These are phyloP conservation scores for Pleurostoma richardsiae DNA, from an alignment of 2,329 filamentous ascomycete species.

Conservation along the genomic window DNA sequence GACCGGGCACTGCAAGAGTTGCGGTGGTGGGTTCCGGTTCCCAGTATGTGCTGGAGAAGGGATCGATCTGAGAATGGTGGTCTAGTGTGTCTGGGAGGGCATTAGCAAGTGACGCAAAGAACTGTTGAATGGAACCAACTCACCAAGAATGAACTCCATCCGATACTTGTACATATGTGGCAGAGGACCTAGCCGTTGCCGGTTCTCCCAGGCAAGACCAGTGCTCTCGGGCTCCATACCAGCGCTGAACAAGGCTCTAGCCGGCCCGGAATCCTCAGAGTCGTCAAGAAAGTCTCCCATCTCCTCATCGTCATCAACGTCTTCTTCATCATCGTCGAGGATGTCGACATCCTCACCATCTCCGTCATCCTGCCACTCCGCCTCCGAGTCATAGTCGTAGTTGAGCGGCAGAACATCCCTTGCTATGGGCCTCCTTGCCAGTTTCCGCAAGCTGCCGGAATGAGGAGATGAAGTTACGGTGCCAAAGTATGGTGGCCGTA, in stretches of 20 bases:
- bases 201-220: conserved; percentile 79
- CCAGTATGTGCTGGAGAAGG: conserved; percentile 84
- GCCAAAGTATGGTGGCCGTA: conserved; percentile 66
- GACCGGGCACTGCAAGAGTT: conserved; percentile 1
- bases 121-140: conserved; percentile 21
- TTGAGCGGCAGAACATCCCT: conserved; percentile 56
- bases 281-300: conserved; percentile 90
- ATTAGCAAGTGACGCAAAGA: conserved; percentile 11
- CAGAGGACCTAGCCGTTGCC: conserved; percentile 36
- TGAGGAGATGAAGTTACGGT: conserved; percentile 60
- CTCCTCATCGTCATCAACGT: conserved; percentile 69
- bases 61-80: conserved; percentile 62
- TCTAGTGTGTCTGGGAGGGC: conserved; percentile 35
- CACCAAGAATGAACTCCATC: conserved; percentile 72
- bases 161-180: conserved; percentile 54
- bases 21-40: conserved; percentile 25
- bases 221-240: conserved; percentile 72
- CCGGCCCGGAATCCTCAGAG: conserved; percentile 62
- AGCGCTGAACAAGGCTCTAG: conserved; percentile 55
- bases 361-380: conserved; percentile 75
- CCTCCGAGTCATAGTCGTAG: conserved; percentile 84
- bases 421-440: conserved; percentile 50
- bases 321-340: conserved; percentile 66
- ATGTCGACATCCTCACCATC: conserved; percentile 66
- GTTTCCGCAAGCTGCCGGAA: conserved; percentile 40